Percentiles rank a stretch among this genome's conserved stretches.
Conservation (phyloP, 140 eudicot species). For the Anethum foeniculum region DNA sequence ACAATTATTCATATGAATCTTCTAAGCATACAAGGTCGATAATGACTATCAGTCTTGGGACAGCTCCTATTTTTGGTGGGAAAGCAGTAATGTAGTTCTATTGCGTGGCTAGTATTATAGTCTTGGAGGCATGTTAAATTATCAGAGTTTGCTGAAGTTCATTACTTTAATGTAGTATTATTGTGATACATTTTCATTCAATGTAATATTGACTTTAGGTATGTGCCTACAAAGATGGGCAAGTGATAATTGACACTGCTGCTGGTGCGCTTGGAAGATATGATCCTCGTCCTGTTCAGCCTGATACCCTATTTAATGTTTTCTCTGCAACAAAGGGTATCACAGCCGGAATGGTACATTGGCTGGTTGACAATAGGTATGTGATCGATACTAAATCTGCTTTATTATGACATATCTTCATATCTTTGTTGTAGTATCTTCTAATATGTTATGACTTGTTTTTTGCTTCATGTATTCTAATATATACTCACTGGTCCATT, state of each 20-base stretch:
- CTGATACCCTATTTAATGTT: conserved; percentile 79
- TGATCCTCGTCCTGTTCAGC: conserved; percentile 97
- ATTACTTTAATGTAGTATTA: neutral
- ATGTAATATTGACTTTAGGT: conserved; percentile 34
- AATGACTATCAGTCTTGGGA: neutral
- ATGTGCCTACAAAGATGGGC: conserved; percentile 94
- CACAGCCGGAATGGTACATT: conserved; percentile 89
- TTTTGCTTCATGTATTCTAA: neutral
- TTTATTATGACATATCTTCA: neutral
- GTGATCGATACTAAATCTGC: conserved; percentile 18
- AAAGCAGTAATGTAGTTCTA: neutral
- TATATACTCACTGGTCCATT: neutral
- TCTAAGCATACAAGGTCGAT: neutral
- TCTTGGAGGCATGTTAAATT: neutral
- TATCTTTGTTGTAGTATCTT: neutral
- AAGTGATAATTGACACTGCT: conserved; percentile 91
- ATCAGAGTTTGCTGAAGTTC: neutral
- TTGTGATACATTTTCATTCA: neutral
- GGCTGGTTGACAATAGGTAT: conserved; percentile 91
- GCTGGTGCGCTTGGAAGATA: conserved; percentile 91
- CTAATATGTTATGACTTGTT: neutral
- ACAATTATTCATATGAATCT: neutral
- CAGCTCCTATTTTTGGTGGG: neutral
- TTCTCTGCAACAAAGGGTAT: conserved; percentile 90
- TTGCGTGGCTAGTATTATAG: neutral